Evolutionary conservation across 2,329 filamentous ascomycete genomes (phyloP).

Genomic region (Neofusicoccum parvum): DNA sequence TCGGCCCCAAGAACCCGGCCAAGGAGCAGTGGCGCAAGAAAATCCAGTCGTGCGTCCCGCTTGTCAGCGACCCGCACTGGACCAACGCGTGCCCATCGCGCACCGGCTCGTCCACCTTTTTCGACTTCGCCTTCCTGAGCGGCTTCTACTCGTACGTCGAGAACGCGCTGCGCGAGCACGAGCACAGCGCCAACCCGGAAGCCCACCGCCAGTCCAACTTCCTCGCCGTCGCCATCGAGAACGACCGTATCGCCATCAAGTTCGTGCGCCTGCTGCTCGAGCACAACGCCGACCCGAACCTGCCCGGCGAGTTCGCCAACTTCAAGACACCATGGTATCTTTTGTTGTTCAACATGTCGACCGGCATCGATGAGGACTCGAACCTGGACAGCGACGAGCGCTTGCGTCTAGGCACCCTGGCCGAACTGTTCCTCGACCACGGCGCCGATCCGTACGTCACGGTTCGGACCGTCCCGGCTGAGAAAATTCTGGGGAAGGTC

Average conservation of each 20-base stretch:
- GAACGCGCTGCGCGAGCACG: not conserved
- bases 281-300: not conserved
- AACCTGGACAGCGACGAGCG: not conserved
- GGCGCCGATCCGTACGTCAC: constrained; percentile 7
- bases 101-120: constrained; percentile 1
- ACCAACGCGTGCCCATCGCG: constrained; percentile 11
- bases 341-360: not conserved
- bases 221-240: not conserved
- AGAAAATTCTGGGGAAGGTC: not conserved
- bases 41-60: not conserved
- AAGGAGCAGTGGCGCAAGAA: not conserved
- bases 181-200: not conserved
- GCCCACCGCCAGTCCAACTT: not conserved
- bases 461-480: not conserved
- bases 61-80: constrained; percentile 5
- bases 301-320: not conserved
- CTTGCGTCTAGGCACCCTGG: not conserved
- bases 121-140: constrained; percentile 8
- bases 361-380: not conserved
- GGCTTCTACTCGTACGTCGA: constrained; percentile 14
- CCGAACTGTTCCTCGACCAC: not conserved
- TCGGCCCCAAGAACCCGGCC: not conserved
- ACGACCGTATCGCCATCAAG: not conserved
- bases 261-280: constrained; percentile 1
- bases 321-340: constrained; percentile 13